Evolutionary conservation across 2,329 filamentous ascomycete species (phyloP).

Genomic region (Chrysoporthe cubensis): DNA sequence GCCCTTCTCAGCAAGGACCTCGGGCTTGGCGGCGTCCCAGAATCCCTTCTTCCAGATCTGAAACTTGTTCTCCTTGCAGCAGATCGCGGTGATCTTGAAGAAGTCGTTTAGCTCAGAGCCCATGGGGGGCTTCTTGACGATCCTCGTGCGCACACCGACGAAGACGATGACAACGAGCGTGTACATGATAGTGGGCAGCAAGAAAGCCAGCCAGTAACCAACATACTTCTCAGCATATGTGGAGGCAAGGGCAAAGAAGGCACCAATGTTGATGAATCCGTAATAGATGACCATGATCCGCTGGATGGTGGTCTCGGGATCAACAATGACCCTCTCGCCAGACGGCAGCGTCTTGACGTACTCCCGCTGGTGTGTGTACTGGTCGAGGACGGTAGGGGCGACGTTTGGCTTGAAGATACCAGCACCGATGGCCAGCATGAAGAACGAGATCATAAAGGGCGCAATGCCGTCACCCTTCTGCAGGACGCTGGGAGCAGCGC

Average conservation of each 20-base stretch:
- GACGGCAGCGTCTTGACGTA: constrained; percentile 47
- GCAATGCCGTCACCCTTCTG: constrained; percentile 54
- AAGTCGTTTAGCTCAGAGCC: constrained; percentile 69
- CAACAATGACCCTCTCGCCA: constrained; percentile 51
- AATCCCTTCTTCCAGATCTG: constrained; percentile 59
- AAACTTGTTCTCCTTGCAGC: constrained; percentile 55
- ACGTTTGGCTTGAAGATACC: constrained; percentile 72
- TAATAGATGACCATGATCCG: constrained; percentile 58
- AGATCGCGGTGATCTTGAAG: constrained; percentile 57
- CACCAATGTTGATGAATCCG: constrained; percentile 69
- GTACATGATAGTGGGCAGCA: constrained; percentile 57
- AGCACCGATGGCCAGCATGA: constrained; percentile 70
- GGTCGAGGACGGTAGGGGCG: constrained; percentile 48
- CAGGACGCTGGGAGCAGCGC: constrained; percentile 64
- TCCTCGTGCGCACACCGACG: constrained; percentile 58
- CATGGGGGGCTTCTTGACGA: constrained; percentile 59
- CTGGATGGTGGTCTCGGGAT: constrained; percentile 51
- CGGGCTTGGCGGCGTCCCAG: constrained; percentile 64
- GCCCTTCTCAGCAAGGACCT: constrained; percentile 49
- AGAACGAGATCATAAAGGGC: constrained; percentile 63
- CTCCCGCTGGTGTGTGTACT: constrained; percentile 45
- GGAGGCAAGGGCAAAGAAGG: constrained; percentile 64
- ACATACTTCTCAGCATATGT: constrained; percentile 77
- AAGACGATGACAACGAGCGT: constrained; percentile 62
- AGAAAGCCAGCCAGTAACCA: constrained; percentile 74